Percentiles rank a stretch among this genome's conserved stretches.
Conservation (phyloP, 345 rosid genomes). For the Aethionema arabicum region DNA sequence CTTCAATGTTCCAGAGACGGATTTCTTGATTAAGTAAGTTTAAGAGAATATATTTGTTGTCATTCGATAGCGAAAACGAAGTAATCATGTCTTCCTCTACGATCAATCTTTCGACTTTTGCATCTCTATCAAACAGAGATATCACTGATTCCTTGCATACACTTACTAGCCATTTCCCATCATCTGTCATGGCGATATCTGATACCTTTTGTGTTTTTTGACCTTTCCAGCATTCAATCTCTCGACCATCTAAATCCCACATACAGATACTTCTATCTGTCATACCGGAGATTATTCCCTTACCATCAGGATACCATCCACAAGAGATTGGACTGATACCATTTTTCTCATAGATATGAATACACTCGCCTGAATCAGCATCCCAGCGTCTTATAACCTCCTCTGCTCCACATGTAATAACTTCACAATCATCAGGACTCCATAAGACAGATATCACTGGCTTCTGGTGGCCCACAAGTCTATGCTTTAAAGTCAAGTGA, state of each 20-base stretch:
- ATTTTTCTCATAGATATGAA: slow-evolving; percentile 50
- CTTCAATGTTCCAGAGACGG: slow-evolving; percentile 67
- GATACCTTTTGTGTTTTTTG: slow-evolving; percentile 54
- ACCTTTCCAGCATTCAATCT: slow-evolving; percentile 69
- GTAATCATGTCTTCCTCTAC: slow-evolving; percentile 65
- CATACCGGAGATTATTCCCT: slow-evolving; percentile 53
- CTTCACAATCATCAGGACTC: slow-evolving; percentile 62
- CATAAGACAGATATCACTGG: slow-evolving; percentile 58
- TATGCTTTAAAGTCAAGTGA: slow-evolving; percentile 49
- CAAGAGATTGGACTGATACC: slow-evolving; percentile 63
- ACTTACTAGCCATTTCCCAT: slow-evolving; percentile 63
- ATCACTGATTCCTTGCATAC: slow-evolving; percentile 53
- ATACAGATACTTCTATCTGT: slow-evolving; percentile 62
- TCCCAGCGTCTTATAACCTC: slow-evolving; percentile 67
- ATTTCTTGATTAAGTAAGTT: slow-evolving; percentile 68
- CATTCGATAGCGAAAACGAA: slow-evolving; percentile 64
- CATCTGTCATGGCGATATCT: slow-evolving; percentile 65
- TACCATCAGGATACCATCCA: slow-evolving; percentile 64
- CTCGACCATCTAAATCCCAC: slow-evolving; percentile 72
- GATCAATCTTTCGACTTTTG: slow-evolving; percentile 48
- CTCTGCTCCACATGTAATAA: slow-evolving; percentile 70
- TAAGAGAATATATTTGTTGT: slow-evolving; percentile 54
- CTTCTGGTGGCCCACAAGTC: slow-evolving; percentile 51
- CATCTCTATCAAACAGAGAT: slow-evolving; percentile 58
- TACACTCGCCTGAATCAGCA: slow-evolving; percentile 56